Percentiles rank a stretch among this genome's conserved stretches.
Conservation (phyloP, 345 rosid species). For the Murraya paniculata region DNA sequence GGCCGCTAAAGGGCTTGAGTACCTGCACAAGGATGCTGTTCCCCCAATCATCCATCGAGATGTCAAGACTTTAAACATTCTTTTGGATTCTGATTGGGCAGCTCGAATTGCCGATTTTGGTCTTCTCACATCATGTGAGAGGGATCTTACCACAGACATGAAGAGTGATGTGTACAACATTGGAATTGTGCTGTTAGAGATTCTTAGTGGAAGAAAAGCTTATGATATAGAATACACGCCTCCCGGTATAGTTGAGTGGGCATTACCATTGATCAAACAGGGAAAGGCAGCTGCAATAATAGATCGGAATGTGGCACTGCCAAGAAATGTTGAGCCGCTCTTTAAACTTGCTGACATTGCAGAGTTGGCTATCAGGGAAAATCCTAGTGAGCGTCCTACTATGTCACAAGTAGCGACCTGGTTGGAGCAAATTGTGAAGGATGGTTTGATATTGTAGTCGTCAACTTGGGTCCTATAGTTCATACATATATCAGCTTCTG, state of each 20-base stretch:
- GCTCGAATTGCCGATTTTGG: slow-evolving; percentile 90
- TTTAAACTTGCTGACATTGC: slow-evolving; percentile 81
- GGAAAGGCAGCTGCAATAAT: slow-evolving; percentile 66
- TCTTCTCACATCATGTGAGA: slow-evolving; percentile 50
- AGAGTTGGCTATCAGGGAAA: slow-evolving; percentile 61
- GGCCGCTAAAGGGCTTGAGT: slow-evolving; percentile 81
- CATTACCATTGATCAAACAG: slow-evolving; percentile 58
- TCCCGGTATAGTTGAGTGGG: slow-evolving; percentile 70
- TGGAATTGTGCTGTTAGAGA: slow-evolving; percentile 75
- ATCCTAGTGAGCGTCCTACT: slow-evolving; percentile 64
- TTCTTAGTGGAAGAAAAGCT: slow-evolving; percentile 82
- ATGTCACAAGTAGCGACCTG: slow-evolving; percentile 57
- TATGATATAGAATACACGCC: slow-evolving; percentile 63
- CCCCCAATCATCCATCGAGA: slow-evolving; percentile 67
- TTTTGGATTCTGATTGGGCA: slow-evolving; percentile 83
- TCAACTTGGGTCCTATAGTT: slow-evolving; percentile 7
- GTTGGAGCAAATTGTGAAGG: slow-evolving; percentile 68
- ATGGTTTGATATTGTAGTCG: slow-evolving; percentile 56
- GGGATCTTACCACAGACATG: slow-evolving; percentile 45
- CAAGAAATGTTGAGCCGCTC: slow-evolving; percentile 80
- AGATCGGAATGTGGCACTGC: slow-evolving; percentile 59
- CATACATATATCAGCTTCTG: slow-evolving; percentile 8
- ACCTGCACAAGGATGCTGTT: slow-evolving; percentile 69
- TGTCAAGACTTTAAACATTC: slow-evolving; percentile 74
- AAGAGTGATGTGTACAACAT: slow-evolving; percentile 64